A percentile compares a stretch with the other conserved stretches of the same genome.
These are phyloP conservation scores for Kodamaea nitidulidarum DNA, from an alignment of 805 yeast genomes.

Conservation along the genomic window DNA sequence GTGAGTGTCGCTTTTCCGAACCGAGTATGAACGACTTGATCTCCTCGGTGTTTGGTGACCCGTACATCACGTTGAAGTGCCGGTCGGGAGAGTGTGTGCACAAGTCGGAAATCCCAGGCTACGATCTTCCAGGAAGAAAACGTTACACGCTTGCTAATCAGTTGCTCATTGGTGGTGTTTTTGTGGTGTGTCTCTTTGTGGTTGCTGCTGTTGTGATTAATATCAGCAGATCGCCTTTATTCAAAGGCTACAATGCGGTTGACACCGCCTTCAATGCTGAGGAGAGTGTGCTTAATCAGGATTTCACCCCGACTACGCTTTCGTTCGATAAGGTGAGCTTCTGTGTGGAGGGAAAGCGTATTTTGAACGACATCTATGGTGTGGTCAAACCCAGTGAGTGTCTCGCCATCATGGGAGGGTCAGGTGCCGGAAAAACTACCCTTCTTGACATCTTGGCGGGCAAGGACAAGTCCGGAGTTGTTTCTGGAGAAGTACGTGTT, in stretches of 20 bases:
- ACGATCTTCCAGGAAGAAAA: constrained; percentile 57
- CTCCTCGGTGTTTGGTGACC: constrained; percentile 90
- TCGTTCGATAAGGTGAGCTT: constrained; percentile 74
- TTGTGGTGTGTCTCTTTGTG: constrained; percentile 28
- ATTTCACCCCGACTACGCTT: constrained; percentile 64
- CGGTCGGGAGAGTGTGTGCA: constrained; percentile 89
- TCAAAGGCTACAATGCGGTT: constrained; percentile 29
- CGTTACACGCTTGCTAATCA: constrained; percentile 44
- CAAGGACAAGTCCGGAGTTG: constrained; percentile 73
- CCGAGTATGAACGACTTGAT: constrained; percentile 95
- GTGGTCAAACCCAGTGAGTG: constrained; percentile 82
- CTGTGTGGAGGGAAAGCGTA: constrained; percentile 39
- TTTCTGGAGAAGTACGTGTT: constrained; percentile 63
- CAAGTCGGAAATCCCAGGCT: constrained; percentile 90
- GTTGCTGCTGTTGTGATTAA: constrained; percentile 36
- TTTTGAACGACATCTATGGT: constrained; percentile 68
- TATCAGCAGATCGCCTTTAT: constrained; percentile 60
- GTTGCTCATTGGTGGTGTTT: constrained; percentile 41
- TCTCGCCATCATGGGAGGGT: constrained; percentile 96
- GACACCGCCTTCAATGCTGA: constrained; percentile 31
- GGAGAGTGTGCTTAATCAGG: constrained; percentile 42
- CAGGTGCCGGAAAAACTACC: constrained; percentile 98
- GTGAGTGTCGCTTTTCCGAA: constrained; percentile 77
- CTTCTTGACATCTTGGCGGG: constrained; percentile 86
- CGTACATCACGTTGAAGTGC: constrained; percentile 77